Conservation (phyloP, 768 basidiomycete genomes). For the Leucogyrophana mollusca region DNA sequence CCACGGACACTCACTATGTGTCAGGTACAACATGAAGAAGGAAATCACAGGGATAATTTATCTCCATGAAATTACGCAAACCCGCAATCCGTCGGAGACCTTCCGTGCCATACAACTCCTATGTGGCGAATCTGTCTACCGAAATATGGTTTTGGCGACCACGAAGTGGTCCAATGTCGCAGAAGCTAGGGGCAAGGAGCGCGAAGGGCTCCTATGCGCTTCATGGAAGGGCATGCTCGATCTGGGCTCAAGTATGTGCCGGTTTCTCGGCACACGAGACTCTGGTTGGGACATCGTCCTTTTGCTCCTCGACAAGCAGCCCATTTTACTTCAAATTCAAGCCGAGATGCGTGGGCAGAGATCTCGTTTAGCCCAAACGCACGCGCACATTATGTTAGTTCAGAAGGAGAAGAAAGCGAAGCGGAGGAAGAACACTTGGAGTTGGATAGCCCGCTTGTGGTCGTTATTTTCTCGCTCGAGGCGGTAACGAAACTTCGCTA, state of each 20-base stretch:
- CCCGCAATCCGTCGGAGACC: slow-evolving; percentile 24
- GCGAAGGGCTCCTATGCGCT: slow-evolving; percentile 23
- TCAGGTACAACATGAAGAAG: slow-evolving; percentile 21
- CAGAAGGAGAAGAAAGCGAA: too few species aligned
- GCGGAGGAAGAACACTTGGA: too few species aligned
- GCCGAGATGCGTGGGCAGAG: slow-evolving; percentile 6
- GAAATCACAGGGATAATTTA: slow-evolving; percentile 32
- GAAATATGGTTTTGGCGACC: slow-evolving; percentile 30
- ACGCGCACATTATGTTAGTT: too few species aligned
- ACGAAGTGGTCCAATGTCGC: slow-evolving; percentile 33
- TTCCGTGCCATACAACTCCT: slow-evolving; percentile 25
- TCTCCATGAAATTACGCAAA: slow-evolving; percentile 33
- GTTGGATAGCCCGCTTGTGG: too few species aligned
- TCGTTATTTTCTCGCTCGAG: too few species aligned
- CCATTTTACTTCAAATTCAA: slow-evolving; percentile 4
- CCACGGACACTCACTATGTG: background rate
- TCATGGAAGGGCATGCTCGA: slow-evolving; percentile 2
- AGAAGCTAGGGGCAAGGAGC: slow-evolving; percentile 13
- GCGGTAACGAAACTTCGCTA: too few species aligned
- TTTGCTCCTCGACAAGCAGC: slow-evolving; percentile 3
- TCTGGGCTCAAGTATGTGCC: slow-evolving; percentile 8
- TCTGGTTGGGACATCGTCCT: slow-evolving; percentile 10
- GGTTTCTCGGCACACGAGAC: slow-evolving; percentile 9
- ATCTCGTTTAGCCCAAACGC: slow-evolving; percentile 8
- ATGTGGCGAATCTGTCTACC: slow-evolving; percentile 22